These are phyloP conservation scores for Melocanna baccifera DNA, from an alignment of 176 grass and related monocot species.

Conservation along the genomic window DNA sequence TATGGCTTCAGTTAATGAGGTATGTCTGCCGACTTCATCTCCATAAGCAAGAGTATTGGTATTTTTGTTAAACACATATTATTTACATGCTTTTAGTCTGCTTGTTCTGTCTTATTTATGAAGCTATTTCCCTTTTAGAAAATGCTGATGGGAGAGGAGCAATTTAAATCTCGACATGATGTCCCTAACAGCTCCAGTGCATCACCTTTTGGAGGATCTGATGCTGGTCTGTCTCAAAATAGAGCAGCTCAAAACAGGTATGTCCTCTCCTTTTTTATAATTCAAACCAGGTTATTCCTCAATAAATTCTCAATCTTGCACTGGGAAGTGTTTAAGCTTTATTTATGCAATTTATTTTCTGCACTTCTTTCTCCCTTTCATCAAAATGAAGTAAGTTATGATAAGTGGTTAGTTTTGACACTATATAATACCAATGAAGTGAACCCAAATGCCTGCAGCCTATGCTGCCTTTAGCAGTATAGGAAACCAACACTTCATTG, in stretches of 20 bases:
- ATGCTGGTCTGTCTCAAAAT: constrained; percentile 59
- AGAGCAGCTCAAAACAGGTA: constrained; percentile 79
- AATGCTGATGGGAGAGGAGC: constrained; percentile 55
- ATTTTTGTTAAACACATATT: constrained; percentile 19
- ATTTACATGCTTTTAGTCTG: neutral
- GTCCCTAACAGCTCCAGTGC: constrained; percentile 49
- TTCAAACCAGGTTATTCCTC: neutral
- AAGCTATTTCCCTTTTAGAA: constrained; percentile 42
- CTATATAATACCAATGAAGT: neutral
- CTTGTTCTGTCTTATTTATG: constrained; percentile 8
- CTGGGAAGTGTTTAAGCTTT: neutral
- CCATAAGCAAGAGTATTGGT: neutral
- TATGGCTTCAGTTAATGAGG: constrained; percentile 62
- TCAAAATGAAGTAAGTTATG: neutral
- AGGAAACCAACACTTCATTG: neutral
- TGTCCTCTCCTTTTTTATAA: neutral
- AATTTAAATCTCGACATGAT: constrained; percentile 48
- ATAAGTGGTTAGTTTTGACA: neutral
- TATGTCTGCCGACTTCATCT: constrained; percentile 28
- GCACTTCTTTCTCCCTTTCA: neutral
- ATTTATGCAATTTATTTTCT: constrained; percentile 4
- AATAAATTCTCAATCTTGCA: neutral
- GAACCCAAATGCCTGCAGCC: neutral
- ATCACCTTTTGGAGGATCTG: constrained; percentile 59
- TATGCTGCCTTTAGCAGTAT: neutral